Percentiles rank a stretch among this genome's conserved stretches.
phyloP scores from a whole-genome alignment of 2,329 filamentous ascomycete genomes.

The Colletotrichum filicis region DNA sequence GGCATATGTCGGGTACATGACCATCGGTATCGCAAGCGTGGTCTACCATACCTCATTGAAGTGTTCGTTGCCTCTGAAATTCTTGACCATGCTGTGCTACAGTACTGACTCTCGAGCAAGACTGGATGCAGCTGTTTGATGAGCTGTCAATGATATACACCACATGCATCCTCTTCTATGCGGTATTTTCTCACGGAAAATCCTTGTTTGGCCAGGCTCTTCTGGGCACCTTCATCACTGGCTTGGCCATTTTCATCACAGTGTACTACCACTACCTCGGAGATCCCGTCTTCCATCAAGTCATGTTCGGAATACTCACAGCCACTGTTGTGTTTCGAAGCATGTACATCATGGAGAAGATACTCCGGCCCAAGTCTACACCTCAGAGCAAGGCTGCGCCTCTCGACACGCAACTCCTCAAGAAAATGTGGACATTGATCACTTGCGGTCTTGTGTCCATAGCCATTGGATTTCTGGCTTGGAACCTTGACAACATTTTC shows the following conservation, averaged over 20 bases:
- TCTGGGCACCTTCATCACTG: not conserved
- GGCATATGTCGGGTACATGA: slow-evolving; percentile 6
- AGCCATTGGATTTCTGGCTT: not conserved
- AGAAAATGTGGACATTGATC: not conserved
- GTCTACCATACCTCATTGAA: slow-evolving; percentile 7
- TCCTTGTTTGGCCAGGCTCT: not conserved
- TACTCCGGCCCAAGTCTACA: not conserved
- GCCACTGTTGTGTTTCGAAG: not conserved
- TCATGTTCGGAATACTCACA: not conserved
- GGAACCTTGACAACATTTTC: not conserved
- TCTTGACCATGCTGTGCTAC: not conserved
- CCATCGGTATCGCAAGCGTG: not conserved
- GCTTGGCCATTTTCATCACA: not conserved
- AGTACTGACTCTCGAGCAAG: not conserved
- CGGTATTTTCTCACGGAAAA: not conserved
- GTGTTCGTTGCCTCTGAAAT: not conserved
- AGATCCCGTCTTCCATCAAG: not conserved
- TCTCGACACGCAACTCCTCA: not conserved
- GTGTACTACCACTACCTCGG: not conserved
- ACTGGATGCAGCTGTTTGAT: not conserved
- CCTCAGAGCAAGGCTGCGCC: not conserved
- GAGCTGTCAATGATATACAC: not conserved
- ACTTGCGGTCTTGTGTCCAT: not conserved
- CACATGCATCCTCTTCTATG: not conserved
- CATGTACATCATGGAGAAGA: not conserved